Conservation (phyloP, 1,284 basidiomycete species). For the Mycosarcoma mackinlayi region DNA sequence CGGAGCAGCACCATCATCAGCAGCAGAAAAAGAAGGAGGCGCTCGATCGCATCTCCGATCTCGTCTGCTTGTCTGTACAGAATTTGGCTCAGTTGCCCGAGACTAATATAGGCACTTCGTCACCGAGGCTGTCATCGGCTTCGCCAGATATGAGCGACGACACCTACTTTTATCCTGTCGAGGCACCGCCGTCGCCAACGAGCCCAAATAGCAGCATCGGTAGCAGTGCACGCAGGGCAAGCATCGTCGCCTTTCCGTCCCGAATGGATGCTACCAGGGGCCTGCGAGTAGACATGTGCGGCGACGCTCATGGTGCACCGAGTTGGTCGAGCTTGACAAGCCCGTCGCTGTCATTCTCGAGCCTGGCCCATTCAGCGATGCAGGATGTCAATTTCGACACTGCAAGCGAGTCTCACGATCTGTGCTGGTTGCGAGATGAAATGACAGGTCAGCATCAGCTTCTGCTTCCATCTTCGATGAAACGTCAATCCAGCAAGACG, state of each 20-base stretch:
- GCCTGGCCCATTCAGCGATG: background rate
- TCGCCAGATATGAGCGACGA: conserved; percentile 20
- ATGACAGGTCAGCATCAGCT: conserved; percentile 3
- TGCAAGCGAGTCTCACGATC: background rate
- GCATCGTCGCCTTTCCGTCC: conserved; percentile 17
- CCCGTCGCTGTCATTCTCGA: conserved; percentile 21
- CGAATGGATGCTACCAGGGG: background rate
- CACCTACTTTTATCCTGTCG: conserved; percentile 26
- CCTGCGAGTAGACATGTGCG: background rate
- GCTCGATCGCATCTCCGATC: conserved; percentile 30
- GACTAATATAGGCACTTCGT: conserved; percentile 8
- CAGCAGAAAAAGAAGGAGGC: conserved; percentile 24
- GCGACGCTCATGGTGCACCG: background rate
- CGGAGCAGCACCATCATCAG: conserved; percentile 15
- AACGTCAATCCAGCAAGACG: conserved; percentile 17
- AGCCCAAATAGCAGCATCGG: conserved; percentile 5
- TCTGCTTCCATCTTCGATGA: conserved; percentile 34
- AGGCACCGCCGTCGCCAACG: conserved; percentile 16
- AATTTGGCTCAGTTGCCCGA: conserved; percentile 12
- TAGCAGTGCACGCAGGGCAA: conserved; percentile 2
- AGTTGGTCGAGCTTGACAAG: conserved; percentile 3
- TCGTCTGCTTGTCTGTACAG: conserved; percentile 31
- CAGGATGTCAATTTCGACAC: background rate
- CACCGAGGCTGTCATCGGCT: conserved; percentile 10
- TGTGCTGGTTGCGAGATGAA: background rate